A percentile compares a stretch with the other conserved stretches of the same genome.
Conservation (phyloP, 306 rosid species). For the Calophaca sinica region DNA sequence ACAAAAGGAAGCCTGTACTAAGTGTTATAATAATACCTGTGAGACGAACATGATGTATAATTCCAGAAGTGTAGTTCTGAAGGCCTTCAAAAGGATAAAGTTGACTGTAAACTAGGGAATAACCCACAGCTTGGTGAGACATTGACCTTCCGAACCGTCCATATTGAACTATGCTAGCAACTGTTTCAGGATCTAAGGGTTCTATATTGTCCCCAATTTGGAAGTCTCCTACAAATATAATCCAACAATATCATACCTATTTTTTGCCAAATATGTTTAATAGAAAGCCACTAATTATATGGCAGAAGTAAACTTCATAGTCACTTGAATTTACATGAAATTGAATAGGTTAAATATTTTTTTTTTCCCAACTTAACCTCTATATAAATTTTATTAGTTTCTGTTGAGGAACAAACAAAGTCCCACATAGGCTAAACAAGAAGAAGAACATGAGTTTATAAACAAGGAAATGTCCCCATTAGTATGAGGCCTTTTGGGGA, state of each 20-base stretch:
- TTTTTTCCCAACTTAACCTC: too few relatives aligned
- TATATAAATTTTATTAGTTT: too few relatives aligned
- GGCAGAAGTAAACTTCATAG: not conserved
- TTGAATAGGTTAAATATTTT: too few relatives aligned
- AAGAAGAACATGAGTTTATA: too few relatives aligned
- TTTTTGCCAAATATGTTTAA: conserved; percentile 1
- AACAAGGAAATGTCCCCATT: too few relatives aligned
- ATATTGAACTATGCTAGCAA: conserved; percentile 71
- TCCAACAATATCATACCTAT: conserved; percentile 23
- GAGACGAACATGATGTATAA: conserved; percentile 91
- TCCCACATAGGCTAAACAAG: too few relatives aligned
- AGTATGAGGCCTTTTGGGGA: too few relatives aligned
- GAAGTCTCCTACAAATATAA: conserved; percentile 69
- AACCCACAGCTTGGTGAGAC: conserved; percentile 56
- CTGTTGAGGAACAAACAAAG: too few relatives aligned
- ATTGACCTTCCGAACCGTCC: conserved; percentile 59
- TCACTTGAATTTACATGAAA: conserved; percentile 31
- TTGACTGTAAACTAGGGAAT: conserved; percentile 80
- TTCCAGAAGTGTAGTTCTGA: conserved; percentile 92
- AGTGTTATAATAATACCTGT: conserved; percentile 54
- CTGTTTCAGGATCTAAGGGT: conserved; percentile 67
- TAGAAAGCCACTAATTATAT: not conserved
- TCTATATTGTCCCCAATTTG: conserved; percentile 75
- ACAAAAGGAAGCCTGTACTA: too few relatives aligned
- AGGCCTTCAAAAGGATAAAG: conserved; percentile 91